These are phyloP conservation scores for Setomelanomma holmii DNA, from an alignment of 2,329 filamentous ascomycete species.

Conservation along the genomic window DNA sequence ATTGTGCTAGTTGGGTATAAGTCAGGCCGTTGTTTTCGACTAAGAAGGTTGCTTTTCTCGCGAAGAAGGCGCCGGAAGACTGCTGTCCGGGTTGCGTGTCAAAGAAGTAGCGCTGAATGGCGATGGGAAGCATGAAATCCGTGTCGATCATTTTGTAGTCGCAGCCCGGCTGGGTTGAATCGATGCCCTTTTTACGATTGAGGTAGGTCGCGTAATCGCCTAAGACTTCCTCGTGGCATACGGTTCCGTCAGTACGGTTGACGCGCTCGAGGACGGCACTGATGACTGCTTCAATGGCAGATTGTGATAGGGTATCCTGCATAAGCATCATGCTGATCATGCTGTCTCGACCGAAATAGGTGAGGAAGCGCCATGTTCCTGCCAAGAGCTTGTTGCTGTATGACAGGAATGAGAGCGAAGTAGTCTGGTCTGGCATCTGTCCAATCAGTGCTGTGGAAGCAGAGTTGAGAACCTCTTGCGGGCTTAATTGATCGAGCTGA, in stretches of 20 bases:
- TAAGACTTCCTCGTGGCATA: conserved; percentile 71
- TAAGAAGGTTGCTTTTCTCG: conserved; percentile 58
- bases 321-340: conserved; percentile 68
- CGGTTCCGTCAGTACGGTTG: conserved; percentile 65
- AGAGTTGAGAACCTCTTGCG: conserved; percentile 59
- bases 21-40: conserved; percentile 60
- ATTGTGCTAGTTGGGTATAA: conserved; percentile 60
- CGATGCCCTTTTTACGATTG: conserved; percentile 61
- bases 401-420: conserved; percentile 67
- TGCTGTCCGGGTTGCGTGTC: conserved; percentile 52
- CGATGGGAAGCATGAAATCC: conserved; percentile 66
- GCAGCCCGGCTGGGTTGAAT: conserved; percentile 61
- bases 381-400: conserved; percentile 69
- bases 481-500: conserved; percentile 63
- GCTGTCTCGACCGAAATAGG: conserved; percentile 71
- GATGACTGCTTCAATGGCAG: conserved; percentile 67
- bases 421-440: conserved; percentile 56
- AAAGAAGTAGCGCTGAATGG: conserved; percentile 66
- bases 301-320: conserved; percentile 64
- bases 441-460: conserved; percentile 56
- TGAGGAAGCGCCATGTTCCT: conserved; percentile 71
- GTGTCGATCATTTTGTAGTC: conserved; percentile 70
- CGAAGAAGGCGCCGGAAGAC: conserved; percentile 49
- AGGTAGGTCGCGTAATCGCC: conserved; percentile 70
- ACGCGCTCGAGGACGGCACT: conserved; percentile 67